phyloP scores from a whole-genome alignment of 352 stramenopile species.

The Albugo laibachii region DNA sequence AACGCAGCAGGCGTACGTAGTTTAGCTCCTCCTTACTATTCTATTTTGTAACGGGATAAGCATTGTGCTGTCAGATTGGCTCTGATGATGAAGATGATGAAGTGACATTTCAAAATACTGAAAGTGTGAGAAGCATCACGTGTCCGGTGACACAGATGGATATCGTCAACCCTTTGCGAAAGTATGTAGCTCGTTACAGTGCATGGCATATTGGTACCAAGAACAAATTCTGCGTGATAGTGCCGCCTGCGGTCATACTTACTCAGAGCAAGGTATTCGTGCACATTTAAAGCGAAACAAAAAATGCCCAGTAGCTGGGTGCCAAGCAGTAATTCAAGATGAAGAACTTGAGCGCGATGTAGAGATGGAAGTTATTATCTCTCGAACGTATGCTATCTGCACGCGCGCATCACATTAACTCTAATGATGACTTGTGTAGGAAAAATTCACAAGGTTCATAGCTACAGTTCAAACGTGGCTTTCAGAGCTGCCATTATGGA shows the following conservation, averaged over 20 bases:
- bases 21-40: not conserved
- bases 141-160: slow-evolving; percentile 68
- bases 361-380: slow-evolving; percentile 50
- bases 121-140: slow-evolving; percentile 45
- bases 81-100: slow-evolving; percentile 45
- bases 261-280: slow-evolving; percentile 58
- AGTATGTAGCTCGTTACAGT: slow-evolving; percentile 20
- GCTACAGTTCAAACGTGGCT: not conserved
- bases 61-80: slow-evolving; percentile 28
- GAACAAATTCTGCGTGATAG: slow-evolving; percentile 12
- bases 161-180: slow-evolving; percentile 53
- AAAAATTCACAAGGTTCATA: not conserved
- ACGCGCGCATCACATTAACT: too few relatives aligned
- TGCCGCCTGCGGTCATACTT: slow-evolving; percentile 51
- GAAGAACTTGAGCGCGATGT: slow-evolving; percentile 56
- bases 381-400: not conserved
- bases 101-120: slow-evolving; percentile 60
- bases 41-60: not conserved
- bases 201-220: not conserved
- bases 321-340: slow-evolving; percentile 33
- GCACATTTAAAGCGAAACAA: slow-evolving; percentile 46
- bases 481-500: not conserved
- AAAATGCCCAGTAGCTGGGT: slow-evolving; percentile 64
- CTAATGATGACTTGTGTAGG: too few relatives aligned
- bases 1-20: slow-evolving; percentile 36